A percentile compares a stretch with the other conserved stretches of the same genome.
Evolutionary conservation across 345 rosid genomes (phyloP).

Genomic region (Syzygium jambos): DNA sequence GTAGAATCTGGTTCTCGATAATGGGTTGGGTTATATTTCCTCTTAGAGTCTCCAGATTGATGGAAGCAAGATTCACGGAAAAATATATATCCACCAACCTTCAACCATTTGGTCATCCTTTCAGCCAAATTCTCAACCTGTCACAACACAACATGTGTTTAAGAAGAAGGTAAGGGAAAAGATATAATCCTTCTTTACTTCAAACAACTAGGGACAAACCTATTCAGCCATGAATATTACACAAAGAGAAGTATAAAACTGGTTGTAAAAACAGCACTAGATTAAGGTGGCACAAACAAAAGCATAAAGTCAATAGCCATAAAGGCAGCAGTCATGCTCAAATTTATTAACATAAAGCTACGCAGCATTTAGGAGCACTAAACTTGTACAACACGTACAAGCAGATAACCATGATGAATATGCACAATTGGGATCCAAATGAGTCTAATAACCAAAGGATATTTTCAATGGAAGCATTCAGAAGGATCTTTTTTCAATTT

Average conservation of each 20-base stretch:
- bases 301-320: not conserved
- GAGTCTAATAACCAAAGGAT: not conserved
- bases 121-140: slow-evolving; percentile 73
- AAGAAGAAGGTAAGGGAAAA: not conserved
- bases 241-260: not conserved
- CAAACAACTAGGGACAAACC: not conserved
- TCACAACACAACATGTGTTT: not conserved
- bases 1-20: slow-evolving; percentile 92
- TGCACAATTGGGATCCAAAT: not conserved
- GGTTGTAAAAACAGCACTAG: not conserved
- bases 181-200: not conserved
- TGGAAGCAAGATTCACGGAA: slow-evolving; percentile 96
- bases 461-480: not conserved
- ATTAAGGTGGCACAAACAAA: not conserved
- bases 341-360: not conserved
- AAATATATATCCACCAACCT: slow-evolving; percentile 82
- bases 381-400: not conserved
- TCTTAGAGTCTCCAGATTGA: slow-evolving; percentile 85
- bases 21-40: slow-evolving; percentile 84
- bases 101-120: slow-evolving; percentile 83
- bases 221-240: not conserved
- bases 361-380: not conserved
- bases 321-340: not conserved
- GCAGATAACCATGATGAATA: not conserved
- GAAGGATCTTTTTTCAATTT: not conserved